Percentiles rank a stretch among this genome's conserved stretches.
These are phyloP conservation scores for Dentipellis sp. DNA, from an alignment of 768 basidiomycete genomes.

Conservation along the genomic window DNA sequence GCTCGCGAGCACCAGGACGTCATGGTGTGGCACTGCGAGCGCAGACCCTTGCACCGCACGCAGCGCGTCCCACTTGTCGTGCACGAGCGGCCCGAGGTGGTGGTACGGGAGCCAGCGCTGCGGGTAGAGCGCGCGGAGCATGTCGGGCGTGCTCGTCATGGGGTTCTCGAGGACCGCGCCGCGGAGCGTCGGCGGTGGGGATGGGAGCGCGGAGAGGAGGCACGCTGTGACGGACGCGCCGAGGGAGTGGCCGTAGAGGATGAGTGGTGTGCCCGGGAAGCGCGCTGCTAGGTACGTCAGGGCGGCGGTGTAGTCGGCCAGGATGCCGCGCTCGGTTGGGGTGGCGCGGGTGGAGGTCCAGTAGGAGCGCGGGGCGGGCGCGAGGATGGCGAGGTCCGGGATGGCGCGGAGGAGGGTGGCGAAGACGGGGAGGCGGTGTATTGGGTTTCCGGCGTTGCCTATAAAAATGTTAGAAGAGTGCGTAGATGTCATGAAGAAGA, in stretches of 20 bases:
- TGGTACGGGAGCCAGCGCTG: slow-evolving; percentile 41
- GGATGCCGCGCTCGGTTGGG: slow-evolving; percentile 30
- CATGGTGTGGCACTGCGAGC: slow-evolving; percentile 12
- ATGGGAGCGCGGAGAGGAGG: slow-evolving; percentile 21
- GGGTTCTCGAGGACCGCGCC: slow-evolving; percentile 44
- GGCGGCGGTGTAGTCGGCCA: slow-evolving; percentile 29
- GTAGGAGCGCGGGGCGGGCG: slow-evolving; percentile 39
- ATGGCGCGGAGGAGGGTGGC: slow-evolving; percentile 19
- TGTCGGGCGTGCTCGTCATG: slow-evolving; percentile 34
- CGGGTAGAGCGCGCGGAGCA: slow-evolving; percentile 40
- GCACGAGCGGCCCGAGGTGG: slow-evolving; percentile 32
- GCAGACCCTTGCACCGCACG: slow-evolving; percentile 16
- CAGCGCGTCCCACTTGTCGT: slow-evolving; percentile 39
- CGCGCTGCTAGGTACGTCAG: slow-evolving; percentile 23
- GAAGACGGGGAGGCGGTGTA: slow-evolving; percentile 37
- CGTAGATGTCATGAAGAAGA: neutral
- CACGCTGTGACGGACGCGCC: slow-evolving; percentile 36
- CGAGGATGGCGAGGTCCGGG: slow-evolving; percentile 21
- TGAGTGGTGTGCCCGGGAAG: slow-evolving; percentile 25
- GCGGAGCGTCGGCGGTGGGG: slow-evolving; percentile 11
- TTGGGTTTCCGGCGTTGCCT: slow-evolving; percentile 45
- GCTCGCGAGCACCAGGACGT: slow-evolving; percentile 29
- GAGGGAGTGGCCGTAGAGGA: slow-evolving; percentile 40
- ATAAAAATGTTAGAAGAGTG: neutral
- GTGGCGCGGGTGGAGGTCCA: slow-evolving; percentile 34